Evolutionary conservation across 2,329 filamentous ascomycete species (phyloP).

Genomic region (Cladosporium austrohemisphaericum): DNA sequence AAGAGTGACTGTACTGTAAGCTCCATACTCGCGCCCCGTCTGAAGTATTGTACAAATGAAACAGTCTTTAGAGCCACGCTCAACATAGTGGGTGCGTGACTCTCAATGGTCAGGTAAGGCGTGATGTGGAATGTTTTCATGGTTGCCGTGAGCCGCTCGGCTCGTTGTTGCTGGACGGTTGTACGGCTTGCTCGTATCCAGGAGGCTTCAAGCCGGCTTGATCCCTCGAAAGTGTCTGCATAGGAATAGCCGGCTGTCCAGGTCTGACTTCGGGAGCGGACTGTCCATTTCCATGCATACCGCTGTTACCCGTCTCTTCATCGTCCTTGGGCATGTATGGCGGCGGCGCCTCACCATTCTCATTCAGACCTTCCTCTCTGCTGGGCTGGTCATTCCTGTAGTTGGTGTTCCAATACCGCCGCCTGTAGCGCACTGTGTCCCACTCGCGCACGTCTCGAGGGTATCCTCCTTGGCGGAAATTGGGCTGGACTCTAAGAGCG

Average conservation of each 20-base stretch:
- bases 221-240: slow-evolving; percentile 38
- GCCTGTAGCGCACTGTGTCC: slow-evolving; percentile 20
- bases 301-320: slow-evolving; percentile 18
- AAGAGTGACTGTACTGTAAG: no score
- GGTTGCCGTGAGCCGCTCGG: background rate
- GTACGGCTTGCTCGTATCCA: slow-evolving; percentile 34
- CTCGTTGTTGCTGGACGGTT: background rate
- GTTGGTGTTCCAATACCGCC: slow-evolving; percentile 27
- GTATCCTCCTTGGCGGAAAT: slow-evolving; percentile 17
- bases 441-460: slow-evolving; percentile 36
- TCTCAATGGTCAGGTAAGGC: no score
- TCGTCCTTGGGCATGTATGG: slow-evolving; percentile 49
- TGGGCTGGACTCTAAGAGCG: slow-evolving; percentile 25
- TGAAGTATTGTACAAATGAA: no score
- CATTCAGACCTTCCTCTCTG: slow-evolving; percentile 57
- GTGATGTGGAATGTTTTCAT: no score
- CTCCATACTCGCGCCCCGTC: no score
- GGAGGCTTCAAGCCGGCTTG: slow-evolving; percentile 38
- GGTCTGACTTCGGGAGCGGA: background rate
- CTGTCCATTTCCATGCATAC: background rate
- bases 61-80: no score
- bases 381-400: slow-evolving; percentile 22
- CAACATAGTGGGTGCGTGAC: no score
- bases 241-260: slow-evolving; percentile 32
- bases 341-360: slow-evolving; percentile 62